Conservation (phyloP, 768 basidiomycete species). For the Tylopilus plumbeoviolaceoides region DNA sequence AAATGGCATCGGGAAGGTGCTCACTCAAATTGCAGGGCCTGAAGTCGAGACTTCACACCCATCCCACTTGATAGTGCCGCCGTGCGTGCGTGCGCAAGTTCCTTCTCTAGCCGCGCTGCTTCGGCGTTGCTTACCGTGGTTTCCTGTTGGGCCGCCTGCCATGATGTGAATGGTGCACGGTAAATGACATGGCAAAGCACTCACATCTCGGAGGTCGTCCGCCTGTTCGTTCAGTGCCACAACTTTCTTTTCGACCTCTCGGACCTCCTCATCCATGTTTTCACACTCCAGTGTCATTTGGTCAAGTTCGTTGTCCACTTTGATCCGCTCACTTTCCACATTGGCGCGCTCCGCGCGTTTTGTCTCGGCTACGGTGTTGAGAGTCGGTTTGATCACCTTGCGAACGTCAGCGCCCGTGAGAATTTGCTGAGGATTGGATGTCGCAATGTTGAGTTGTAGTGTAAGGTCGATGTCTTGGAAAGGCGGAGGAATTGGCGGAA, state of each 20-base stretch:
- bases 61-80: slow-evolving; percentile 79
- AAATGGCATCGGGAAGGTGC: slow-evolving; percentile 18
- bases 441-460: slow-evolving; percentile 77
- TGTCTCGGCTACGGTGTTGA: slow-evolving; percentile 66
- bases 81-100: slow-evolving; percentile 69
- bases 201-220: slow-evolving; percentile 76
- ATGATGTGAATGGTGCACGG: neutral
- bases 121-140: slow-evolving; percentile 62
- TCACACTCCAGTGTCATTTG: slow-evolving; percentile 73
- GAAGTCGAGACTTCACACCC: slow-evolving; percentile 74
- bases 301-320: slow-evolving; percentile 81
- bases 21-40: slow-evolving; percentile 74
- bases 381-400: slow-evolving; percentile 70
- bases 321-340: slow-evolving; percentile 74
- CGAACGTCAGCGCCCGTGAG: slow-evolving; percentile 67
- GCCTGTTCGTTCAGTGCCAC: slow-evolving; percentile 67
- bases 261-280: slow-evolving; percentile 74
- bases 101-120: slow-evolving; percentile 63
- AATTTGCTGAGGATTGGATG: slow-evolving; percentile 65
- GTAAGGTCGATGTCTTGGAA: slow-evolving; percentile 72
- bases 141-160: slow-evolving; percentile 74
- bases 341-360: slow-evolving; percentile 65
- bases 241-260: slow-evolving; percentile 71
- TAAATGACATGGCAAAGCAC: slow-evolving; percentile 17
- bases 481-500: slow-evolving; percentile 69